Evolutionary conservation across 345 rosid genomes (phyloP), one percentile per base, ranked within the genome.

Genomic region (Cochlearia excelsa): DNA sequence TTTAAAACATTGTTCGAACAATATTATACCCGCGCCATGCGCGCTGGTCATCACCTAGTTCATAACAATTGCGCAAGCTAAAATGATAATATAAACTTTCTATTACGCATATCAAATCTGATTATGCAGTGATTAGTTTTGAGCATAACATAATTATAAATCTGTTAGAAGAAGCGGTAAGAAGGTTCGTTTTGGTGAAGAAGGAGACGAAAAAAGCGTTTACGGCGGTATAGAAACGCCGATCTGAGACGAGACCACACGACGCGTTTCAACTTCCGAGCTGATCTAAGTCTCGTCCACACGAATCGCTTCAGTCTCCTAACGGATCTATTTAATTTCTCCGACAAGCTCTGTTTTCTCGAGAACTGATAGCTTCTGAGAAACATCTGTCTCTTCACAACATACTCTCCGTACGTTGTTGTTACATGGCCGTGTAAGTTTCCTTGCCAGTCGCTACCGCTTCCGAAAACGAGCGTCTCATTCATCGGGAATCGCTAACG

Each of bases 351-450:
- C 65, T 61, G 74, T 66, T 84, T 86, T 50, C 90, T 71, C 26
- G 84, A 70, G 77, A 90, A 90, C 57, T 80, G 90, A 54, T 90
- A 84, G 77, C 93, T 90, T 53, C 90, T 74, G 11, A 87, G 62
- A 68, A 90, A 90, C 68, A 83, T 3, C 78, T 78, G 88, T 51
- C 97, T 75, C 87, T 87, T 86, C 85, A 85, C 95, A 78, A 79
- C 65, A 53, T 71, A 71, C 56, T 64, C 70, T 70, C 69, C 69
- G 9, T 66, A 66, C 23, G 23, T 16, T 16, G 23, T 16, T 2
- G 59, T 27, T 35, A 45, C 52, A 58, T 41, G 46, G 1, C 46
- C 5, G 26, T 38, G 5, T 34, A 44, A 35, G 58, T 23, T 23
- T 23, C 45, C 31, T 1, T 53, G 47, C n/a, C 57, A 54, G 28